These are phyloP conservation scores for Linderina pennispora DNA, from an alignment of 192 early-diverging fungal species.

Conservation along the genomic window DNA sequence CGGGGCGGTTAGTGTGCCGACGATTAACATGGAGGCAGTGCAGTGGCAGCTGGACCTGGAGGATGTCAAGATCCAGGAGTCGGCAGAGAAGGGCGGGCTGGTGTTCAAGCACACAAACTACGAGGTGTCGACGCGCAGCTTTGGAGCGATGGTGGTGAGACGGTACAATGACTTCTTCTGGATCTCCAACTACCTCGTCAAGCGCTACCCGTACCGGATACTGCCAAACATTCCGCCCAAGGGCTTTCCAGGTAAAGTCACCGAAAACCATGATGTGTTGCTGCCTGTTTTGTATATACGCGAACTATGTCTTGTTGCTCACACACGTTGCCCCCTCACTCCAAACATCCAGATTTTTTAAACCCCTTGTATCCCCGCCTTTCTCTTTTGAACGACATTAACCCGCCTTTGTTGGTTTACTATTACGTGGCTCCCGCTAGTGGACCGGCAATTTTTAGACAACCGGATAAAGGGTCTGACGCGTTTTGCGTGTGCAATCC, in stretches of 20 bases:
- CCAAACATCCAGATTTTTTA: too few relatives aligned
- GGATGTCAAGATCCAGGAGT: conserved; percentile 43
- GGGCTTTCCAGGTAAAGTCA: conserved; percentile 75
- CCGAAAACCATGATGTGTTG: too few relatives aligned
- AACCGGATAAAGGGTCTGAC: conserved; percentile 49
- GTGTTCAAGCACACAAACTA: conserved; percentile 87
- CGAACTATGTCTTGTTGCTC: neutral
- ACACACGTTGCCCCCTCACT: too few relatives aligned
- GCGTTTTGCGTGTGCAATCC: conserved; percentile 40
- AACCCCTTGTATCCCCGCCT: too few relatives aligned
- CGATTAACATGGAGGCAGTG: conserved; percentile 34
- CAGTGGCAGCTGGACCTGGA: conserved; percentile 51
- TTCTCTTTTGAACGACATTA: neutral
- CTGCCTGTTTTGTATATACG: too few relatives aligned
- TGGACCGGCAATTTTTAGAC: conserved; percentile 51
- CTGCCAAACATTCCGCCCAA: conserved; percentile 85
- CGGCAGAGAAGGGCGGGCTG: conserved; percentile 52
- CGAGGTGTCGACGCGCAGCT: conserved; percentile 62
- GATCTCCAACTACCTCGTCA: conserved; percentile 71
- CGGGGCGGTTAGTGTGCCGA: too few relatives aligned
- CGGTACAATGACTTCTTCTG: conserved; percentile 92
- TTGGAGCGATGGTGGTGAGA: conserved; percentile 57
- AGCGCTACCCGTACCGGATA: conserved; percentile 76
- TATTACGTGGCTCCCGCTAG: conserved; percentile 14
- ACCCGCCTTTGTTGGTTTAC: too few relatives aligned